Evolutionary conservation across 352 stramenopile genomes (phyloP), one percentile per base, ranked within the genome.

Genomic region (Globisporangium recalcitrans): DNA sequence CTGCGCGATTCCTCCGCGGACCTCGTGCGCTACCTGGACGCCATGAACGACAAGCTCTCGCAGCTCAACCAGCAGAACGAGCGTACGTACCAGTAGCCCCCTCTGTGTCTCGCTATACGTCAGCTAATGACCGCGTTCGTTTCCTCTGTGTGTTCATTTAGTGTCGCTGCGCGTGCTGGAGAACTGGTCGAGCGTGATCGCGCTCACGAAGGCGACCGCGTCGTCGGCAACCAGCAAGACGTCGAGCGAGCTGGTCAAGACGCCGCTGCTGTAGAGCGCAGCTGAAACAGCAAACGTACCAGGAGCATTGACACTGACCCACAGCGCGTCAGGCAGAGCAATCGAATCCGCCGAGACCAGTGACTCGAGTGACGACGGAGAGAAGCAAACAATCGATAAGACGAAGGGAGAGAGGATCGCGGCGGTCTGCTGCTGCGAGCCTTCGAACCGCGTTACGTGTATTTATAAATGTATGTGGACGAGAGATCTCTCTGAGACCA

Each of bases 21-120:
- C 65, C 70, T 93, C 40, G 80, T 93, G 64, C 78, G 70, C 29
- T 91, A 85, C 58, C 57, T 93, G 24, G 77, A 93, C 59, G 77
- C 62, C 36, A 93, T 93, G 48, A 86, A 91, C 64, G 60, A 72
- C 32, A 90, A 90, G 67, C 65, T 93, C 55, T 42, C 73, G 64
- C 78, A 86, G 65, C 81, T 93, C 55, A 93, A 93, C 58, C 58
- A 88, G 62, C 84, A 93, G 69, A 91, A 91, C 60, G 84, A 93
- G 66, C 65, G 84, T 93, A 65, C 65, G 82, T 13, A 9, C n/a
- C 19, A 9, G 16, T 4, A 32, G 4, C 58, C 27, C 11, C 52
- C 32, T n/a, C n/a, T 14, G 48, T 54, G 34, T 36, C 36, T 63
- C 7, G 32, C 27, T 52, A 19, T 5, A 10, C 55, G 19, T 31